Conservation (phyloP, 805 yeast genomes). For the Saccharomycopsis fermentans region DNA sequence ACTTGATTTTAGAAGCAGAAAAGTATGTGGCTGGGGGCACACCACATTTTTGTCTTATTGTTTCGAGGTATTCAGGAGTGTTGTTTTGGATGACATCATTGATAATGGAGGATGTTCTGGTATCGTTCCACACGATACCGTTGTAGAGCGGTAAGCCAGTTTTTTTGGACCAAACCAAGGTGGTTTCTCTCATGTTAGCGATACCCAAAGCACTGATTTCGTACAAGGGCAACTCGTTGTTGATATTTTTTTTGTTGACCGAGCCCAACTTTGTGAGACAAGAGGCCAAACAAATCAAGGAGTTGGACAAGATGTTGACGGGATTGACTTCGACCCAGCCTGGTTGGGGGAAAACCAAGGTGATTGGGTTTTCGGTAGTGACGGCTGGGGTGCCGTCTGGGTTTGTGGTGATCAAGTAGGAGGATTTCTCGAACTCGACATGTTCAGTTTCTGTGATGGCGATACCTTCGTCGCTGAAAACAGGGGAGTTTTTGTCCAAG, state of each 20-base stretch:
- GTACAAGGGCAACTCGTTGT: slow-evolving; percentile 41
- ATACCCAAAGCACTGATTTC: slow-evolving; percentile 70
- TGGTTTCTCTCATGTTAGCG: slow-evolving; percentile 94
- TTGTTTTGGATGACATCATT: slow-evolving; percentile 46
- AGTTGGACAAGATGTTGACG: slow-evolving; percentile 66
- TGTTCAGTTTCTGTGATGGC: slow-evolving; percentile 46
- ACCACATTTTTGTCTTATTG: slow-evolving; percentile 60
- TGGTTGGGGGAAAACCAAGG: slow-evolving; percentile 67
- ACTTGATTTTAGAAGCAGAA: slow-evolving; percentile 79
- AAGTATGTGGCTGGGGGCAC: slow-evolving; percentile 86
- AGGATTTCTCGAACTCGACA: slow-evolving; percentile 48
- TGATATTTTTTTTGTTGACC: slow-evolving; percentile 39
- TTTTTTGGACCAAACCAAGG: slow-evolving; percentile 73
- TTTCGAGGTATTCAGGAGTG: slow-evolving; percentile 44
- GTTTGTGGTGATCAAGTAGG: neutral
- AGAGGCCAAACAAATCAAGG: slow-evolving; percentile 66
- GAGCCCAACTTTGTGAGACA: slow-evolving; percentile 48
- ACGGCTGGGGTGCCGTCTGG: neutral
- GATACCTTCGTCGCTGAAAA: slow-evolving; percentile 67
- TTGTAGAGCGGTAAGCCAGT: slow-evolving; percentile 78
- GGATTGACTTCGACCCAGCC: slow-evolving; percentile 97
- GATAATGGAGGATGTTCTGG: slow-evolving; percentile 70
- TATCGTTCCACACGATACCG: slow-evolving; percentile 96
- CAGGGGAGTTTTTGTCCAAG: slow-evolving; percentile 31
- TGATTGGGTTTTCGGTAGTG: slow-evolving; percentile 34